Evolutionary conservation across 306 rosid genomes (phyloP), one percentile per base, ranked within the genome.

Genomic region (Pyrus betulifolia): DNA sequence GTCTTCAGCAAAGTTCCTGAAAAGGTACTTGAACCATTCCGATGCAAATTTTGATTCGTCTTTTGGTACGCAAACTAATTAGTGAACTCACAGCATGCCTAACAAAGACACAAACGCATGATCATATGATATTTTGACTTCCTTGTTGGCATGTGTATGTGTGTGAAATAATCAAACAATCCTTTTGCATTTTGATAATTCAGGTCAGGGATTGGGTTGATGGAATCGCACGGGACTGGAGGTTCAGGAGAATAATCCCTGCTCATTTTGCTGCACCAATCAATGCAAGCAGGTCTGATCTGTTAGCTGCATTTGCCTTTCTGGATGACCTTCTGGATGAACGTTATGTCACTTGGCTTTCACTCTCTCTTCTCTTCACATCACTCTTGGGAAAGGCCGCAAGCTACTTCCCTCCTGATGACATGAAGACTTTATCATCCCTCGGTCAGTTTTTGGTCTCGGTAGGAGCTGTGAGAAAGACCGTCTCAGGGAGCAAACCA

Each of bases 141-240:
- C 6, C 8, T 27, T 10, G 5, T 22, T 3, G 5, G 17, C 33
- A 30, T 5, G 75, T 55, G 30, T 9, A 1, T 9, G 28, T 13
- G 66, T 61, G 18, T 61, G 8, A 22, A 72, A 58, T 23, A 57
- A 35, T 40, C 42, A 67, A 25, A 38, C n/a, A 38, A 8, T 22
- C 8, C 22, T 69, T 40, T 22, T 27, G 69, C 71, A n/a, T n/a
- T 51, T 62, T 69, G 61, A 72, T 25, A 74, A 81, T 65, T 76
- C 86, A 95, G 97, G 99, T 95, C 22, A 83, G 92, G 85, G 97
- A 95, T 64, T 95, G 99, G 99, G 92, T 92, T 59, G 92, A 90
- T 75, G 74, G 97, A 67, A 92, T 95, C 38, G 80, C 80, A 0
- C 75, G 67, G 78, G 96, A 95, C 78, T 92, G 97, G 97, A 95